These are phyloP conservation scores for Colletotrichum costaricense DNA, from an alignment of 2,329 filamentous ascomycete genomes.

Conservation along the genomic window DNA sequence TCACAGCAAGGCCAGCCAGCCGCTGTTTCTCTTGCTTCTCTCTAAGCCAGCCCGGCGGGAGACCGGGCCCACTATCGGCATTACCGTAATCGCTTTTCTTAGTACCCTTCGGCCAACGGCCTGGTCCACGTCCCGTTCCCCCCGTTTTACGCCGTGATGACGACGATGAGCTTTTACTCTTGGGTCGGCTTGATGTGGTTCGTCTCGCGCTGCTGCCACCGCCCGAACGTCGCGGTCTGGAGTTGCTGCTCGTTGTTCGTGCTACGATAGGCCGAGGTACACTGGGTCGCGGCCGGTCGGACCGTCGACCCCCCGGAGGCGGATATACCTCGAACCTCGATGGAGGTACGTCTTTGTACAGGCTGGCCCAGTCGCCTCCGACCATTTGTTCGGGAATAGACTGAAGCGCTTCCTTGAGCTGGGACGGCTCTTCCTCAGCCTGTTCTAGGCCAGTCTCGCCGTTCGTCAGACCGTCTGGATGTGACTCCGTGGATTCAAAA, in stretches of 20 bases:
- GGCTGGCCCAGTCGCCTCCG: conserved; percentile 52
- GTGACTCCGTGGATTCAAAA: conserved; percentile 21
- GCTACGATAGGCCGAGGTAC: conserved; percentile 51
- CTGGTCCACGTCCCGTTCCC: conserved; percentile 73
- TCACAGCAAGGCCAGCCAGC: conserved; percentile 18
- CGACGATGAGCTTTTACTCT: conserved; percentile 46
- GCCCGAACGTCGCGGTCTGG: conserved; percentile 53
- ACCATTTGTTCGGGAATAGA: neutral
- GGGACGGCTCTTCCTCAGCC: neutral
- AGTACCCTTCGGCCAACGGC: conserved; percentile 75
- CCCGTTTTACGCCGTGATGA: conserved; percentile 66
- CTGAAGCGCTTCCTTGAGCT: neutral
- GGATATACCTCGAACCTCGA: conserved; percentile 84
- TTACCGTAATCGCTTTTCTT: conserved; percentile 77
- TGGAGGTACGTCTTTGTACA: conserved; percentile 71
- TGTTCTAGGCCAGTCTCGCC: conserved; percentile 18
- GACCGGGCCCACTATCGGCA: conserved; percentile 72
- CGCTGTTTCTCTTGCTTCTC: conserved; percentile 47
- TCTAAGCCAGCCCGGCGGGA: conserved; percentile 67
- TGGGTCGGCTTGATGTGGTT: conserved; percentile 49
- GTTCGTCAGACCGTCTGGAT: neutral
- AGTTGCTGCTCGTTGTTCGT: conserved; percentile 48
- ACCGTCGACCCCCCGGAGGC: conserved; percentile 61
- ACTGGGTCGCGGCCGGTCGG: conserved; percentile 56
- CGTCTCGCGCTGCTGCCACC: conserved; percentile 43